Evolutionary conservation across 495 filamentous ascomycete species (phyloP).

Genomic region (Amniculicola lignicola): DNA sequence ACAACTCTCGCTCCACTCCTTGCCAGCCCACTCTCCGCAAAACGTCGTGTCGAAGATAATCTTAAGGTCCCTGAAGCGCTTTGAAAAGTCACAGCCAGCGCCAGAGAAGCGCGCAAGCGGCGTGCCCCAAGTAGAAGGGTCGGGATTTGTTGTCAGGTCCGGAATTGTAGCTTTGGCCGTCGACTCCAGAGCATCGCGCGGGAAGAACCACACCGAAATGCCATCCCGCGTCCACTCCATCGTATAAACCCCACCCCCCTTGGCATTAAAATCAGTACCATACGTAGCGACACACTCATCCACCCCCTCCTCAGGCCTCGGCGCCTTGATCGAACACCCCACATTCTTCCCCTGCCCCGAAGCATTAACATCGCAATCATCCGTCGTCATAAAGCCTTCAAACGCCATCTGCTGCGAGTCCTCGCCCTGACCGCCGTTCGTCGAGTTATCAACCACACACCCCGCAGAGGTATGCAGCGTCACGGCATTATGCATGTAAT

Average conservation of each 20-base stretch:
- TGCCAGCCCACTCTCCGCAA: slow-evolving; percentile 61
- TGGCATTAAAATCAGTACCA: slow-evolving; percentile 44
- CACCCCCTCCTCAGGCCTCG: background rate
- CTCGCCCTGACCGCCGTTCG: background rate
- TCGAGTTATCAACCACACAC: slow-evolving; percentile 29
- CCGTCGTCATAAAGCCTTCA: slow-evolving; percentile 21
- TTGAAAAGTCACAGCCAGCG: slow-evolving; percentile 56
- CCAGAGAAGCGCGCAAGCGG: slow-evolving; percentile 48
- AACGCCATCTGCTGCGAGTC: background rate
- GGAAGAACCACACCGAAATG: slow-evolving; percentile 34
- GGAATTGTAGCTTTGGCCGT: background rate
- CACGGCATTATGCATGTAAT: slow-evolving; percentile 32
- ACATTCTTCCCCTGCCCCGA: slow-evolving; percentile 26
- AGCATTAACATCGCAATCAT: slow-evolving; percentile 35
- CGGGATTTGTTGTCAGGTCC: background rate
- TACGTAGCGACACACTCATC: slow-evolving; percentile 41
- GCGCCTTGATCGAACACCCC: slow-evolving; percentile 32
- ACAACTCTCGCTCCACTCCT: slow-evolving; percentile 19
- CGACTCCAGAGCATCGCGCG: too few species aligned
- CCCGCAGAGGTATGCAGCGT: slow-evolving; percentile 38
- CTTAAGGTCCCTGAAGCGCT: slow-evolving; percentile 60
- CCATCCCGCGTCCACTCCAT: slow-evolving; percentile 26
- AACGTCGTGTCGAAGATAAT: slow-evolving; percentile 69
- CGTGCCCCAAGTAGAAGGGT: slow-evolving; percentile 25
- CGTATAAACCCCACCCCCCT: slow-evolving; percentile 36